Evolutionary conservation across 805 yeast genomes (phyloP), one percentile per base, ranked within the genome.

Genomic region (Suhomyces kilbournensis): DNA sequence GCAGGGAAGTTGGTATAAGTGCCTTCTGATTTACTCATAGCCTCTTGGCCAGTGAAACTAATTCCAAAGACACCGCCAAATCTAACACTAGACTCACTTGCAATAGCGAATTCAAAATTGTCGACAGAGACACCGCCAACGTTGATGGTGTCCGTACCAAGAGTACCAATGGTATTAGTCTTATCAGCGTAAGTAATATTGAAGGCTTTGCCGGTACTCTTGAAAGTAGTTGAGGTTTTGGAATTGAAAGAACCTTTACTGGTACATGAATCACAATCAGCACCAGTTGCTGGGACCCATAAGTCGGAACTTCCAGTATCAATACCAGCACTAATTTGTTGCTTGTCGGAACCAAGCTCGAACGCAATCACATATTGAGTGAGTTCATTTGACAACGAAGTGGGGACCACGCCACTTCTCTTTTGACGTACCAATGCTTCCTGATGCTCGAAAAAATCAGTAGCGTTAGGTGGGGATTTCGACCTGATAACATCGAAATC

Each of bases 291-390:
- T 32, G 48, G 48, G 10, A 54, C 46, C 57, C 57, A 56, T 6
- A 52, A 49, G 34, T 54, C 54, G 25, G 57, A 52, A 32, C 51
- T 47, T 7, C 59, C 59, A 10, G 56, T 56, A 44, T 58, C 61
- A 14, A 58, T 35, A 44, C 51, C 53, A 22, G 56, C 56, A 7
- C 47, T 25, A 10, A 54, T 23, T n/a, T 22, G 20, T 22, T 53
- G 54, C 25, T 45, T 44, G 44, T 53, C 23, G 25, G 53, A 48
- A 26, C 59, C 61, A 22, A 56, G 10, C 5, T n/a, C 15, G 25
- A 55, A 45, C 14, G 20, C n/a, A n/a, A 50, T 46, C 15, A 52
- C 22, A 44, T 55, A 55, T 35, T 48, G 45, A 28, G 1, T 3
- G 9, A 23, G 7, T 23, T 35, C 40, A 42, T 52, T 49, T 6